Evolutionary conservation across 805 yeast species (phyloP).

Genomic region (Wickerhamiella kazuoi): DNA sequence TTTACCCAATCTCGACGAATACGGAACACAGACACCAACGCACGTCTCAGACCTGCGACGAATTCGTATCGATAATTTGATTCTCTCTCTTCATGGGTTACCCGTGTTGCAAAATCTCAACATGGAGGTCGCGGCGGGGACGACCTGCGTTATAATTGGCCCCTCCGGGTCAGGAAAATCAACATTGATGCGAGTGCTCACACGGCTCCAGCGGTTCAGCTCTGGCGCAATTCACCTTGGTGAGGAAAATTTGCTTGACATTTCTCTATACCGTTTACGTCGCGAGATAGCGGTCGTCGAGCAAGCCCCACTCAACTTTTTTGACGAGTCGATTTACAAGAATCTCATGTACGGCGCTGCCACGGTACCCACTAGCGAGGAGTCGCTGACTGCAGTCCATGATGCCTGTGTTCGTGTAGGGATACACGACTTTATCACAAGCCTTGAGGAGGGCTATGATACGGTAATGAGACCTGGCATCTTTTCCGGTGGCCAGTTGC

Average conservation of each 20-base stretch:
- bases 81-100: background rate
- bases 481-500: conserved; percentile 84
- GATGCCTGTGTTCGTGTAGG: conserved; percentile 26
- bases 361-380: no score
- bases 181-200: conserved; percentile 42
- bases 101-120: conserved; percentile 28
- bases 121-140: conserved; percentile 28
- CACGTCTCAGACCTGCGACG: background rate
- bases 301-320: conserved; percentile 47
- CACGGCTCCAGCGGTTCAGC: conserved; percentile 32
- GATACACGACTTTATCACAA: conserved; percentile 34
- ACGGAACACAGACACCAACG: background rate
- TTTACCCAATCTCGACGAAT: background rate
- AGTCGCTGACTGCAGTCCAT: background rate
- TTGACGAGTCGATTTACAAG: conserved; percentile 55
- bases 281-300: conserved; percentile 47
- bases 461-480: conserved; percentile 35
- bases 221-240: conserved; percentile 28
- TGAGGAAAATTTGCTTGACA: conserved; percentile 29
- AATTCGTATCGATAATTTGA: conserved; percentile 5
- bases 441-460: conserved; percentile 39
- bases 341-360: conserved; percentile 28
- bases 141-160: conserved; percentile 56
- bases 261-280: conserved; percentile 35
- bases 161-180: conserved; percentile 88